A percentile compares a stretch with the other conserved stretches of the same genome.
phyloP scores from a whole-genome alignment of 176 grass and related monocot genomes.

The Bothriochloa decipiens region DNA sequence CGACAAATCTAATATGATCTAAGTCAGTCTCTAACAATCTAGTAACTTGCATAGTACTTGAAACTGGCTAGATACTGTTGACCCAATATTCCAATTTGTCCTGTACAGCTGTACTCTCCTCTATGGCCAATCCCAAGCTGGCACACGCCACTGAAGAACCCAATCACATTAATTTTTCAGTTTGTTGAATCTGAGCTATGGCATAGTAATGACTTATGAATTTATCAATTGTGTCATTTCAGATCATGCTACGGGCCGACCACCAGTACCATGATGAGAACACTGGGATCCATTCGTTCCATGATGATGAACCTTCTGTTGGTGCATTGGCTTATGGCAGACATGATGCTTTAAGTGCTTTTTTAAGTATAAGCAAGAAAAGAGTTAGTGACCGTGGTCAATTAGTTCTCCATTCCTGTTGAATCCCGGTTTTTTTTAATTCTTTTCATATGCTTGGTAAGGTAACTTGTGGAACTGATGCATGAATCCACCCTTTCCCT shows the following conservation, averaged over 20 bases:
- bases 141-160: too few relatives aligned
- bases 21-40: too few relatives aligned
- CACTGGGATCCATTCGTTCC: background rate
- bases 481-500: too few relatives aligned
- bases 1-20: too few relatives aligned
- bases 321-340: background rate
- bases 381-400: background rate
- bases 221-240: slow-evolving; percentile 13
- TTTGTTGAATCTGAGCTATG: background rate
- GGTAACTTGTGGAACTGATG: background rate
- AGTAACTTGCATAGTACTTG: too few relatives aligned
- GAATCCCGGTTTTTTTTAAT: background rate
- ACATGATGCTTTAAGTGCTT: slow-evolving; percentile 9
- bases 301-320: background rate
- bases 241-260: slow-evolving; percentile 20
- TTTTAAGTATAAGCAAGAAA: background rate
- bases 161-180: background rate
- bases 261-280: background rate
- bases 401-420: background rate
- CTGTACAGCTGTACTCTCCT: too few relatives aligned
- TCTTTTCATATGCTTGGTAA: background rate
- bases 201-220: background rate
- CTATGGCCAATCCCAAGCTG: too few relatives aligned
- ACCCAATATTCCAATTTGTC: too few relatives aligned
- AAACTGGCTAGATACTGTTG: too few relatives aligned